Base-by-base conservation (phyloP, 495 filamentous ascomycete species). In the Hypoxylon fuscum region DNA sequence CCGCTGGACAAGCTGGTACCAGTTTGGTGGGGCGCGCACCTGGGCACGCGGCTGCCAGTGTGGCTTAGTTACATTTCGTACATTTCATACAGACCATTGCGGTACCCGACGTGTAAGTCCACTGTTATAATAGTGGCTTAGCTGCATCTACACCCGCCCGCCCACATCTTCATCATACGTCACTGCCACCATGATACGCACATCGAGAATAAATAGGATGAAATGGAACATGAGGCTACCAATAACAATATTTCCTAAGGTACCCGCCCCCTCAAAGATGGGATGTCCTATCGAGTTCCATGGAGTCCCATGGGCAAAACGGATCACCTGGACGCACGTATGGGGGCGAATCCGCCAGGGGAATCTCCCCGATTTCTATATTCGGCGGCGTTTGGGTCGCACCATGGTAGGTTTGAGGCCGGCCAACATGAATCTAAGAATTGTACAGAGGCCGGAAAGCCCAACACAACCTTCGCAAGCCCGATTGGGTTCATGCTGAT, bases 141-240 rank as follows among this genome's bases (percentile, higher is more conserved):
- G 54, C 54, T 59, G 54, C 18, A 32, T 49, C 43, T 48, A 56
- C 60, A 53, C 60, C 60, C 48, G 47, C 53, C 25, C 37, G 49
- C 47, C 18, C 32, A n/a, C 31, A 49, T 20, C 1, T 44, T 15
- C 37, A 22, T 48, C 14, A 14, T 64, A 58, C 48, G 61, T 58
- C 61, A 54, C 48, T 23, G 31, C 41, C 10, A 38, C 48, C n/a
- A 53, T 34, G 14, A 37, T 40, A 20, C 45, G 42, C 20, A 18
- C n/a, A 48, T 50, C 37, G 37, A 17, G 15, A 40, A 18, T 40
- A 40, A 40, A 40, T 20, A 14, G 37, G 37, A 17, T 40, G 37
- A 20, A 2, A 9, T 12, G 14, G 17, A 59, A 65, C 47, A 45
- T 56, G 62, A 60, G 62, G 62, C 62, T 66, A 61, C 62, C 62